Conservation (phyloP, 2,329 filamentous ascomycete species). For the Aureobasidium sp. region DNA sequence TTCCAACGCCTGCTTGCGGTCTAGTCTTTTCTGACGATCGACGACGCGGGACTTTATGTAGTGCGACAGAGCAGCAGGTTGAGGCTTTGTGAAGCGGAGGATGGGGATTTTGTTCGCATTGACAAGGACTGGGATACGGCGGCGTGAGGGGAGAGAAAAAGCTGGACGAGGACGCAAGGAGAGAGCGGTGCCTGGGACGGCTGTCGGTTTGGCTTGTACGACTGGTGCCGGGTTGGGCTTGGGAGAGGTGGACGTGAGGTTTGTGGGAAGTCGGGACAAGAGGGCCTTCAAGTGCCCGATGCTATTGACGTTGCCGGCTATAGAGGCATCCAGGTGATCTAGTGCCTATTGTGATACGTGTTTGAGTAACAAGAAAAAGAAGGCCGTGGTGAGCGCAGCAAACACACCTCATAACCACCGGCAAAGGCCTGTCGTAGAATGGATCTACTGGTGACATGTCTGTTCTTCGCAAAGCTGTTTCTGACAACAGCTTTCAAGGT, state of each 20-base stretch:
- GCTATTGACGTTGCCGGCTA: slow-evolving; percentile 27
- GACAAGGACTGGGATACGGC: slow-evolving; percentile 54
- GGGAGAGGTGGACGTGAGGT: slow-evolving; percentile 14
- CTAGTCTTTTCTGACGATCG: slow-evolving; percentile 38
- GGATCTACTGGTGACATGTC: slow-evolving; percentile 50
- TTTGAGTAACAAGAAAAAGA: too few relatives aligned
- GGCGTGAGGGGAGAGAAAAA: slow-evolving; percentile 40
- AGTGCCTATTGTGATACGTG: slow-evolving; percentile 34
- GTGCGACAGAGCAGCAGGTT: slow-evolving; percentile 52
- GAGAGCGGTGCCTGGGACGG: slow-evolving; percentile 12
- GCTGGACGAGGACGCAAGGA: slow-evolving; percentile 25
- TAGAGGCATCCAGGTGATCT: slow-evolving; percentile 38
- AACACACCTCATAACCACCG: slow-evolving; percentile 58
- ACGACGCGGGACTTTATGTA: slow-evolving; percentile 49
- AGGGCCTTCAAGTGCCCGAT: slow-evolving; percentile 23
- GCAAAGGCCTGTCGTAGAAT: slow-evolving; percentile 57
- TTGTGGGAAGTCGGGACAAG: slow-evolving; percentile 23
- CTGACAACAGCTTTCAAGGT: slow-evolving; percentile 45
- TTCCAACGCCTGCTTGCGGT: slow-evolving; percentile 34
- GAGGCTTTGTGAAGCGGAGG: slow-evolving; percentile 59
- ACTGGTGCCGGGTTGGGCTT: neutral
- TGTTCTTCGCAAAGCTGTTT: slow-evolving; percentile 57
- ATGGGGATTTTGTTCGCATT: slow-evolving; percentile 55
- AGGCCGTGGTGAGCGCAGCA: too few relatives aligned
- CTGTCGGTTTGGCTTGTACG: slow-evolving; percentile 19